A percentile compares a stretch with the other conserved stretches of the same genome.
Conservation (phyloP, 306 rosid species). For the Castanea sativa region DNA sequence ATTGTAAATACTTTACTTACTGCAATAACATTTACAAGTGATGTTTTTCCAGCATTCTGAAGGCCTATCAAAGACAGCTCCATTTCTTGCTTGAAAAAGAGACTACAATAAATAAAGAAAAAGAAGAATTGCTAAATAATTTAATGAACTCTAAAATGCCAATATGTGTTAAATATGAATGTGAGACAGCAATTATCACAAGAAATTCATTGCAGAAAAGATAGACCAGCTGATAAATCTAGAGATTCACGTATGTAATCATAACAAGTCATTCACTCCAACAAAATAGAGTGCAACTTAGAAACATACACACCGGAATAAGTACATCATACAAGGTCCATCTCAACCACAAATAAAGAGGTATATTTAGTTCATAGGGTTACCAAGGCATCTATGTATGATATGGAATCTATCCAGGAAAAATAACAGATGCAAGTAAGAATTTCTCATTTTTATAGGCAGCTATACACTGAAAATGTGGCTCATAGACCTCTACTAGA, state of each 20-base stretch:
- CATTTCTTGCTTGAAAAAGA: conserved; percentile 79
- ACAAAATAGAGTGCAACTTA: not conserved
- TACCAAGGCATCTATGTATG: not conserved
- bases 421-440: not conserved
- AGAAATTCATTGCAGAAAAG: not conserved
- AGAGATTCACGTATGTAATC: not conserved
- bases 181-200: not conserved
- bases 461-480: too few relatives aligned
- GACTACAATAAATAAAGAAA: conserved; percentile 20
- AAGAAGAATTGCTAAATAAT: not conserved
- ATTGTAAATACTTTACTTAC: conserved; percentile 36
- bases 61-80: conserved; percentile 70
- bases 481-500: too few relatives aligned
- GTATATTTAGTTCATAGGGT: not conserved
- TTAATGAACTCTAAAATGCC: not conserved
- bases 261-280: not conserved
- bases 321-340: not conserved
- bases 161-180: not conserved
- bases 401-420: not conserved
- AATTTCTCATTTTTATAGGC: too few relatives aligned
- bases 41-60: conserved; percentile 78
- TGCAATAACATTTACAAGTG: conserved; percentile 68
- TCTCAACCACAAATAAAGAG: not conserved
- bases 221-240: not conserved
- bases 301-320: not conserved